A percentile compares a stretch with the other conserved stretches of the same genome.
Conservation (phyloP, 1,284 basidiomycete species). For the Pterulicium gracile region DNA sequence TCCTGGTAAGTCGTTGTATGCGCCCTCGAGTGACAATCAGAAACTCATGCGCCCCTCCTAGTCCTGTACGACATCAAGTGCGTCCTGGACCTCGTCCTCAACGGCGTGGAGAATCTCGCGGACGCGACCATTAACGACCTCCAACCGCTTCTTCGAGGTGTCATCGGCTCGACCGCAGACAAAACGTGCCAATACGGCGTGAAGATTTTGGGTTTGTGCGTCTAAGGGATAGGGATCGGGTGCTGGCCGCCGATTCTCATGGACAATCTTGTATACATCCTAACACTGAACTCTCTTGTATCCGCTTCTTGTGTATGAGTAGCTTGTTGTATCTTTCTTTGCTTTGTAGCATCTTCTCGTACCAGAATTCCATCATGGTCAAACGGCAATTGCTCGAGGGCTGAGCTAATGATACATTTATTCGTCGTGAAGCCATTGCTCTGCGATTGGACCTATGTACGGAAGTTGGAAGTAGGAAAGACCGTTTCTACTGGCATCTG, state of each 20-base stretch:
- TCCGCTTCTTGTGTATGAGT: background rate
- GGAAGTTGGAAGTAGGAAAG: slow-evolving; percentile 56
- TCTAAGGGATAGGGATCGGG: background rate
- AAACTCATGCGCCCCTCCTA: slow-evolving; percentile 15
- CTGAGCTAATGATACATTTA: slow-evolving; percentile 19
- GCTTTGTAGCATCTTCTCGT: background rate
- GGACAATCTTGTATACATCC: background rate
- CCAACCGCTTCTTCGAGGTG: background rate
- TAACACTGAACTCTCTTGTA: background rate
- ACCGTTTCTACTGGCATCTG: slow-evolving; percentile 46
- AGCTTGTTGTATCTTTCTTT: background rate
- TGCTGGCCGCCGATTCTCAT: background rate
- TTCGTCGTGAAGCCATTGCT: slow-evolving; percentile 64
- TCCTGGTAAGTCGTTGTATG: slow-evolving; percentile 31
- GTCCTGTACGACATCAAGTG: slow-evolving; percentile 41
- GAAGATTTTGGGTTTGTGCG: background rate
- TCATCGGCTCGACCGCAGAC: background rate
- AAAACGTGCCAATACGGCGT: background rate
- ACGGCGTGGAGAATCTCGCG: slow-evolving; percentile 35
- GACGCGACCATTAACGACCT: slow-evolving; percentile 37
- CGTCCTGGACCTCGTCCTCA: slow-evolving; percentile 30
- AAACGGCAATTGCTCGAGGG: background rate
- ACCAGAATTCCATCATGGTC: background rate
- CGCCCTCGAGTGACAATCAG: background rate
- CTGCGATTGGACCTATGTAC: slow-evolving; percentile 58